Conservation (phyloP, 2,329 filamentous ascomycete genomes). For the Graphilbum sp. region DNA sequence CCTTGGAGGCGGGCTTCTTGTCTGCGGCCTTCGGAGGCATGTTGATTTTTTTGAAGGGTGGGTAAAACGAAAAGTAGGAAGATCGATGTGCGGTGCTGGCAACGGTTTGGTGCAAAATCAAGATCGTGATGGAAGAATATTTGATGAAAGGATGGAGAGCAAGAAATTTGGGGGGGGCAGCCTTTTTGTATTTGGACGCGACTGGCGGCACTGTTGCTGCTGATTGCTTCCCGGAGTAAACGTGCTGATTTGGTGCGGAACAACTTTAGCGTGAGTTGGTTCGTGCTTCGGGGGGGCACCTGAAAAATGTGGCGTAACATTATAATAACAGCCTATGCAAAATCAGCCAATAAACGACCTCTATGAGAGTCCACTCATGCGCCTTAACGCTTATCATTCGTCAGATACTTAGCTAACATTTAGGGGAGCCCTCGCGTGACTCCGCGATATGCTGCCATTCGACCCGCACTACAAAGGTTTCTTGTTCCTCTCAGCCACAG, state of each 20-base stretch:
- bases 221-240: constrained; percentile 26
- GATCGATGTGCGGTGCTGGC: constrained; percentile 9
- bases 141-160: constrained; percentile 23
- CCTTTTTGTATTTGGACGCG: constrained; percentile 47
- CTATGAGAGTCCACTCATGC: no score
- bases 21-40: constrained; percentile 97
- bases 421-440: no score
- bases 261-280: constrained; percentile 2
- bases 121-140: constrained; percentile 8
- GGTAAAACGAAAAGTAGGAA: neutral
- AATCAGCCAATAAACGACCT: no score
- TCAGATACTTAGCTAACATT: no score
- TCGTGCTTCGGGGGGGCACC: constrained; percentile 5
- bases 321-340: no score
- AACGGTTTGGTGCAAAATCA: constrained; percentile 5
- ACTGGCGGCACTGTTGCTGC: constrained; percentile 30
- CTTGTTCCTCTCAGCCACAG: no score
- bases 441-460: no score
- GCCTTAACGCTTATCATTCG: no score
- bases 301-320: neutral
- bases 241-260: constrained; percentile 10
- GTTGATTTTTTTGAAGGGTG: constrained; percentile 27
- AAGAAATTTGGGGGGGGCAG: constrained; percentile 28
- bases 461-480: no score
- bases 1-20: constrained; percentile 99